phyloP scores from a whole-genome alignment of 495 filamentous ascomycete species.

The Darksidea phi region DNA sequence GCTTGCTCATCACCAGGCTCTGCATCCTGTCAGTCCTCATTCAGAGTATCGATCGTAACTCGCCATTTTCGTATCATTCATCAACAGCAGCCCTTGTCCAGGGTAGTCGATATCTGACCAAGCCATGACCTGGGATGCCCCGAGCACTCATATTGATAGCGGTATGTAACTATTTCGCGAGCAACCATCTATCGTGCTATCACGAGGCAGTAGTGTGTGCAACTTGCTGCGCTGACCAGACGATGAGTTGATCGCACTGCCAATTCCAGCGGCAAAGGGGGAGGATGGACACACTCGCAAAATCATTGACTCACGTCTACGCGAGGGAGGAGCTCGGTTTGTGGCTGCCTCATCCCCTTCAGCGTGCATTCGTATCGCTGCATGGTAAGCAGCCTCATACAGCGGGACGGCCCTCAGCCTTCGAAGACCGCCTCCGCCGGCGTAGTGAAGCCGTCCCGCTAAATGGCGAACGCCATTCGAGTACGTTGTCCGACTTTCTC shows the following conservation, averaged over 20 bases:
- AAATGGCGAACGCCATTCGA: neutral
- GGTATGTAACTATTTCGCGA: neutral
- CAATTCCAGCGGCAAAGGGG: neutral
- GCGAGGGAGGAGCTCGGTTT: slow-evolving; percentile 13
- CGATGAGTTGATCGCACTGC: slow-evolving; percentile 4
- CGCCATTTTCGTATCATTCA: slow-evolving; percentile 6
- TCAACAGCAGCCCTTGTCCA: slow-evolving; percentile 14
- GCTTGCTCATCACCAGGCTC: slow-evolving; percentile 18
- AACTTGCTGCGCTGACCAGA: slow-evolving; percentile 1
- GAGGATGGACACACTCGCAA: neutral
- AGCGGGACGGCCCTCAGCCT: slow-evolving; percentile 28
- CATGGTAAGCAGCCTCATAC: slow-evolving; percentile 27
- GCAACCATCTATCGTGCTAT: slow-evolving; percentile 11
- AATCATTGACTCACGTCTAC: neutral
- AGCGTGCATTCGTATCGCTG: slow-evolving; percentile 15
- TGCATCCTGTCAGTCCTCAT: slow-evolving; percentile 13
- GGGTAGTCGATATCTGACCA: slow-evolving; percentile 13
- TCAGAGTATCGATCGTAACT: slow-evolving; percentile 4
- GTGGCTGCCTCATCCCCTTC: slow-evolving; percentile 23
- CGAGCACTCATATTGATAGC: slow-evolving; percentile 22
- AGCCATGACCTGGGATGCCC: slow-evolving; percentile 18
- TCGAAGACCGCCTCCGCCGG: slow-evolving; percentile 9
- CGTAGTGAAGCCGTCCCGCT: neutral
- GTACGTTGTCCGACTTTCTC: neutral
- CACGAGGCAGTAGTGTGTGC: slow-evolving; percentile 3